Percentiles rank a stretch among this genome's conserved stretches.
Evolutionary conservation across 805 yeast genomes (phyloP).

Genomic region (Candida stauntonica): DNA sequence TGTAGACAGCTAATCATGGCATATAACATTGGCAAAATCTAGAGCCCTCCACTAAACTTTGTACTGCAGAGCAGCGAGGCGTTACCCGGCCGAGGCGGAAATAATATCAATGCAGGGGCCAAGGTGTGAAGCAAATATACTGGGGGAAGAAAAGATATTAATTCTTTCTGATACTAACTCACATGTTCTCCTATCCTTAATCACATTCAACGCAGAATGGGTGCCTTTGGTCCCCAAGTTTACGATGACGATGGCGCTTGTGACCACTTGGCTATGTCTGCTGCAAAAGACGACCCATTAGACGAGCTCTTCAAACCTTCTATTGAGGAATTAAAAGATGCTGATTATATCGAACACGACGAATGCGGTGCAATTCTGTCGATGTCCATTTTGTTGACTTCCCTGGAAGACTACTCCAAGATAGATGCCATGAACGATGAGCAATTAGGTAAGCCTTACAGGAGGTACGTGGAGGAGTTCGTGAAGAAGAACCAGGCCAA

Average conservation of each 20-base stretch:
- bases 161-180: no score
- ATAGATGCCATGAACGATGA: constrained; percentile 1
- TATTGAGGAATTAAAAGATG: not conserved
- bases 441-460: constrained; percentile 3
- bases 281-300: not conserved
- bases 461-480: constrained; percentile 1
- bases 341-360: constrained; percentile 6
- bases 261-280: constrained; percentile 1
- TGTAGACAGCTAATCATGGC: no score
- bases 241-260: constrained; percentile 10
- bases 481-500: constrained; percentile 1
- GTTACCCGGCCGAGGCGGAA: no score
- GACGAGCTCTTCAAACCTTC: not conserved
- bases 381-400: constrained; percentile 1
- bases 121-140: no score
- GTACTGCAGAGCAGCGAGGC: no score
- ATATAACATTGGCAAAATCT: no score
- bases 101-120: no score
- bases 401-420: constrained; percentile 1
- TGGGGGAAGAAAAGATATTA: no score
- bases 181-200: no score
- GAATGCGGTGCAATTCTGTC: constrained; percentile 1
- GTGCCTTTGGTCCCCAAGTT: constrained; percentile 6
- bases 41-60: no score
- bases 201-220: no score